Evolutionary conservation across 768 basidiomycete species (phyloP), one percentile per base, ranked within the genome.

Genomic region (Trametes maxima): DNA sequence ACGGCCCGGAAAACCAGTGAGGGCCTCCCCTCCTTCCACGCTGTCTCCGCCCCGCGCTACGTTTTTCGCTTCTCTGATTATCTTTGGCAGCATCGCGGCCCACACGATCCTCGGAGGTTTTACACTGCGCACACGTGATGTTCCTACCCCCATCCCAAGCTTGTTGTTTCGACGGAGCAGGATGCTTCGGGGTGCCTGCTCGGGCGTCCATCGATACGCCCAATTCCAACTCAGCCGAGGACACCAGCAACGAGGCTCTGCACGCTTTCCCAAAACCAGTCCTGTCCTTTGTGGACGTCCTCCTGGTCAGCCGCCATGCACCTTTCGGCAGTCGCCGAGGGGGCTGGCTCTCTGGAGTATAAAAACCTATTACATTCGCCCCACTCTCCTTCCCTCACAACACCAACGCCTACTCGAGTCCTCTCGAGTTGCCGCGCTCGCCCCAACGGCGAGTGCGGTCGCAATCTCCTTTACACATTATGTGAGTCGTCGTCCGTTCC

Each of bases 161-260:
- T 33, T 33, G 28, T 33, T 33, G 28, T 33, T 8, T 54, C 22
- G 28, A 8, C 43, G 24, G 8, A 55, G 25, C 11, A 46, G 16
- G 43, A 54, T 21, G 8, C 42, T 33, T 28, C 28, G 43, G 17
- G 10, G 43, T 35, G 13, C 43, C 42, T 35, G 42, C 43, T 36
- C 43, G 54, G 54, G 54, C 54, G 43, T 43, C 54, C 28, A 55
- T 55, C 54, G 43, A 55, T 55, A 21, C 54, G 54, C 54, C 54
- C 54, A 55, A 45, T 45, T 45, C 43, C 43, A 45, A 46, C 43
- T 45, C 43, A 45, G 54, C 54, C 43, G 13, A 55, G 43, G 13
- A 45, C 43, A 55, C 16, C 43, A 55, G 35, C 14, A 33, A 28
- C 25, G 47, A 19, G 21, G 12, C 21, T 21, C 19, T 40, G 3